Evolutionary conservation across 257 asterid genomes (phyloP).

Genomic region (Cordia subcordata): DNA sequence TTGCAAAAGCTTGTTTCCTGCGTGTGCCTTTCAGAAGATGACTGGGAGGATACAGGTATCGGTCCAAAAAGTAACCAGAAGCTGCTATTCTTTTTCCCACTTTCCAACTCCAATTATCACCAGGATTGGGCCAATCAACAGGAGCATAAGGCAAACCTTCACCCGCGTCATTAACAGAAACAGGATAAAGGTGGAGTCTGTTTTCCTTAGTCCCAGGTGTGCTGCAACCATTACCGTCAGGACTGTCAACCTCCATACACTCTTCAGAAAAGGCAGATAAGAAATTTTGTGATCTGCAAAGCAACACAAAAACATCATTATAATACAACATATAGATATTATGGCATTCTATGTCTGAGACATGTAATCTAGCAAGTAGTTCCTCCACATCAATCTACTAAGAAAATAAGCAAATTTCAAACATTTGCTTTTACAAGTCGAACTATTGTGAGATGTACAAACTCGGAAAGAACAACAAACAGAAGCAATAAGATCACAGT

Average conservation of each 20-base stretch:
- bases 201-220: slow-evolving; percentile 26
- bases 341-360: background rate
- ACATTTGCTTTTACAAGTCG: too few species aligned
- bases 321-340: too few species aligned
- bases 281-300: background rate
- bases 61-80: slow-evolving; percentile 58
- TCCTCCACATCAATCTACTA: too few species aligned
- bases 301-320: background rate
- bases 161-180: slow-evolving; percentile 44
- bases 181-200: slow-evolving; percentile 55
- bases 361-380: background rate
- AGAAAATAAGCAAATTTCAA: too few species aligned
- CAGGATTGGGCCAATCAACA: slow-evolving; percentile 75
- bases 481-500: too few species aligned
- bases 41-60: slow-evolving; percentile 61
- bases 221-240: slow-evolving; percentile 35
- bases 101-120: slow-evolving; percentile 90
- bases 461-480: too few species aligned
- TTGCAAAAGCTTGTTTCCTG: slow-evolving; percentile 35
- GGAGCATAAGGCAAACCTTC: slow-evolving; percentile 94
- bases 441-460: too few species aligned
- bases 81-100: slow-evolving; percentile 54
- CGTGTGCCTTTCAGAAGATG: slow-evolving; percentile 32
- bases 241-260: slow-evolving; percentile 52
- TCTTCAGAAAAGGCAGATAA: slow-evolving; percentile 3